Evolutionary conservation across 2,329 filamentous ascomycete species (phyloP), one percentile per base, ranked within the genome.

Genomic region (Epichloe sibirici): DNA sequence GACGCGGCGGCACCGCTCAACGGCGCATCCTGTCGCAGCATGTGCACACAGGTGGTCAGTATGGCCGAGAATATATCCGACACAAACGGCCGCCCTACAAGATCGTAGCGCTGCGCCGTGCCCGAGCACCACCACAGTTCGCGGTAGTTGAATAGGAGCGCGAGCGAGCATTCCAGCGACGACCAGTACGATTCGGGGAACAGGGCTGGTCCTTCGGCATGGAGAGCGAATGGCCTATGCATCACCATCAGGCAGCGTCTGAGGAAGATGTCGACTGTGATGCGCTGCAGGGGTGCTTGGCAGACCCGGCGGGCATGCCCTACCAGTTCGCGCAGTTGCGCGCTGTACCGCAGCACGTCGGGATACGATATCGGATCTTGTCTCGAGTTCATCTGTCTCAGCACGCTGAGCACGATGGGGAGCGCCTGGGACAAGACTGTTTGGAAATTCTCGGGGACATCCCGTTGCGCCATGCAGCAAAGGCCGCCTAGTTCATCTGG

Each of bases 161-260:
- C 65, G 5, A 68, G 61, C 0, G 65, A 66, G 56, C 66, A 69
- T 57, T 68, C 65, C 17, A 69, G 58, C 7, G 66, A 69, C 17
- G 62, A 64, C 65, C 66, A 68, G 58, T 67, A 67, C 34, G 65
- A 65, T 52, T 68, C 65, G 5, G 66, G 63, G 48, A 63, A 68
- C 57, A 65, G 49, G 48, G 56, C 54, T 1, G 65, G 66, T 0
- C 64, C 65, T 3, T 67, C 63, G 1, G 59, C 55, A 51, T 66
- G 65, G 47, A 68, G 59, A 23, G 65, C 66, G 56, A 66, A 69
- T 1, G 65, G 65, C 7, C 66, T 61, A 49, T 69, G 65, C 23
- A 69, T 56, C 8, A 67, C 63, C 65, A 68, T 68, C 39, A 69
- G 58, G 51, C 63, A 67, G 5, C 66, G 58, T 4, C 66, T 61